Conservation (phyloP, 148 eudicot species). For the Cornus controversa region DNA sequence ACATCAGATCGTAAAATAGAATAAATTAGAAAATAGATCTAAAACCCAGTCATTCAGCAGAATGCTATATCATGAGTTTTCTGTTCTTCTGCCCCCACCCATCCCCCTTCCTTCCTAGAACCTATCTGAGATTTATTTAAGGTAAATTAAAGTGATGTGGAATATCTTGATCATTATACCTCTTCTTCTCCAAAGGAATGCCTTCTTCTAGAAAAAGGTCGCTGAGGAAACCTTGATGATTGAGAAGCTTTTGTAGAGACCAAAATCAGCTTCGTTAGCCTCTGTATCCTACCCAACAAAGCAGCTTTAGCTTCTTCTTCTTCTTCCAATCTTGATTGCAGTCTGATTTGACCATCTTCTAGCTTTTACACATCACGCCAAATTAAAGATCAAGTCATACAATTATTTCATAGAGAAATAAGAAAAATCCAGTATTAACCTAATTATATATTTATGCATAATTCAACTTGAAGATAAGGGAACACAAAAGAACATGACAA, state of each 20-base stretch:
- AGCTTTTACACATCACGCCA: slow-evolving; percentile 51
- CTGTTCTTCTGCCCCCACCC: too few species aligned
- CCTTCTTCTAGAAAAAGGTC: slow-evolving; percentile 73
- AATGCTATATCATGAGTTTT: background rate
- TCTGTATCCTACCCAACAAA: slow-evolving; percentile 87
- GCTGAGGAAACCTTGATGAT: slow-evolving; percentile 72
- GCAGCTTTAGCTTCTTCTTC: slow-evolving; percentile 99
- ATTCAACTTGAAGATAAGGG: background rate
- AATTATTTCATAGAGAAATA: background rate
- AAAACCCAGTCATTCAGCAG: background rate
- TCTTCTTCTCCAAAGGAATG: slow-evolving; percentile 99
- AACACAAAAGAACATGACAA: background rate
- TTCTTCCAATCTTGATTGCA: slow-evolving; percentile 95
- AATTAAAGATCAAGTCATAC: slow-evolving; percentile 12
- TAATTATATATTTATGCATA: background rate
- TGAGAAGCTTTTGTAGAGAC: slow-evolving; percentile 88
- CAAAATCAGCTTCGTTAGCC: slow-evolving; percentile 84
- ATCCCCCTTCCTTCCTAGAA: too few species aligned
- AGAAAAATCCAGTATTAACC: too few species aligned
- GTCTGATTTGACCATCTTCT: slow-evolving; percentile 93
- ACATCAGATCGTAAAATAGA: background rate
- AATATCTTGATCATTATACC: slow-evolving; percentile 30
- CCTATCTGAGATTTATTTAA: background rate
- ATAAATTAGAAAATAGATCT: background rate
- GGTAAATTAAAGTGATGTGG: background rate